Base-by-base conservation (phyloP, 1,139 yeast genomes). In the Suhomyces anneliseae region DNA sequence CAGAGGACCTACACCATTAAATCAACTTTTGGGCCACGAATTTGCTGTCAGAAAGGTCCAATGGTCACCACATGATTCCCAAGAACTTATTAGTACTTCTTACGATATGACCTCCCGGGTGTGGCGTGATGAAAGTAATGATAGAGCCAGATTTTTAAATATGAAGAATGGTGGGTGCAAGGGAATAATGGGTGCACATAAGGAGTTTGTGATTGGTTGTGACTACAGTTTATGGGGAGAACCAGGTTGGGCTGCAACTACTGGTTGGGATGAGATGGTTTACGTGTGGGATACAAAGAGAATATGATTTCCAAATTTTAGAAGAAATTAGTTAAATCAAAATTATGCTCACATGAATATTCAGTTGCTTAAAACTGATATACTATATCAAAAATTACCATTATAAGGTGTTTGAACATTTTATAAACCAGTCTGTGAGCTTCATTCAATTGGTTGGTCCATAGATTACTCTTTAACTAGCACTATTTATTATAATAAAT, bases 221-320 rank as follows among this genome's bases (percentile, higher is more conserved):
- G 98, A 93, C 66, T 93, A 96, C 85, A 86, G 96, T 56, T 69
- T 93, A 46, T 93, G 98, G 97, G 98, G 98, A 8, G 84, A 85
- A 54, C 95, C 95, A 4, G 98, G 97, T 1, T 92, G 95, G 90
- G 92, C 87, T 15, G 96, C 95, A 8, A 83, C 96, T 26, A 86
- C 93, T 0, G 97, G 97, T 1, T 93, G 97, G 97, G 99, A 93
- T 68, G 96, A 93, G 60, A 90, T 88, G 87, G 85, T 90, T 9
- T 84, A 86, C 60, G 78, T 93, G n/a, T 93, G 96, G 96, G 90
- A 87, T 58, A 77, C 84, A 6, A 78, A 81, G 57, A 61, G 81
- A 46, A 42, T 71, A 33, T 59, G 43, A 42, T 7, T 29, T 11
- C 6, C 3, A 1, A 11, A 29, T 11, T 2, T 4, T 19, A 19